Conservation (phyloP, 768 basidiomycete genomes). For the Lactarius indigo region DNA sequence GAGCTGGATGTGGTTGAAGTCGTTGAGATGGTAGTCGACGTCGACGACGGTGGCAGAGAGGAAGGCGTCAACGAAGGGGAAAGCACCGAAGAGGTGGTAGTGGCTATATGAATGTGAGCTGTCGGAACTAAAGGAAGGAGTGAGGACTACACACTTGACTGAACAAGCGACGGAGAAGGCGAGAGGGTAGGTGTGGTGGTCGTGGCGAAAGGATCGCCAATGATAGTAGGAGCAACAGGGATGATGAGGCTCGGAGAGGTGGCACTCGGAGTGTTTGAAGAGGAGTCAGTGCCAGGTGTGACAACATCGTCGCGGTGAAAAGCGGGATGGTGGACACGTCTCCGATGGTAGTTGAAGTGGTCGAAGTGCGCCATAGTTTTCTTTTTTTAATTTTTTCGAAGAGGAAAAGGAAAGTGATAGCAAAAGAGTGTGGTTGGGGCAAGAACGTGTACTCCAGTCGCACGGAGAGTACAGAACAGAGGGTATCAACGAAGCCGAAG, state of each 20-base stretch:
- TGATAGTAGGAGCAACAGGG: not conserved
- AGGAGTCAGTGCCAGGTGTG: not conserved
- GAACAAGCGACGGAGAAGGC: not conserved
- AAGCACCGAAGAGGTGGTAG: not conserved
- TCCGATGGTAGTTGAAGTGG: not conserved
- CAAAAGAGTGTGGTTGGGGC: constrained; percentile 12
- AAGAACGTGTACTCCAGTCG: not conserved
- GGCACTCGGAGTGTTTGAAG: not conserved
- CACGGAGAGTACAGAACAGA: not conserved
- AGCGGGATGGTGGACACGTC: not conserved
- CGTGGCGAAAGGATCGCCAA: not conserved
- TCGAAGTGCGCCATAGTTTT: constrained; percentile 3
- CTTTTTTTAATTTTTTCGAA: not conserved
- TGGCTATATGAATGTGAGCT: not conserved
- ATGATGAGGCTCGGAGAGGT: not conserved
- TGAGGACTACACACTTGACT: not conserved
- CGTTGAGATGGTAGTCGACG: not conserved
- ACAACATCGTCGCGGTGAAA: not conserved
- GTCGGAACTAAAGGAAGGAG: not conserved
- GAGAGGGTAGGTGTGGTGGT: not conserved
- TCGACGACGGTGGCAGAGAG: not conserved
- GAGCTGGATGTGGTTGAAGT: not conserved
- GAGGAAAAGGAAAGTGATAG: not conserved
- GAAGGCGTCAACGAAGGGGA: not conserved
- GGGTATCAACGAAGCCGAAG: not conserved